phyloP scores from a whole-genome alignment of 768 basidiomycete genomes.

The Tephrocybe sp. region DNA sequence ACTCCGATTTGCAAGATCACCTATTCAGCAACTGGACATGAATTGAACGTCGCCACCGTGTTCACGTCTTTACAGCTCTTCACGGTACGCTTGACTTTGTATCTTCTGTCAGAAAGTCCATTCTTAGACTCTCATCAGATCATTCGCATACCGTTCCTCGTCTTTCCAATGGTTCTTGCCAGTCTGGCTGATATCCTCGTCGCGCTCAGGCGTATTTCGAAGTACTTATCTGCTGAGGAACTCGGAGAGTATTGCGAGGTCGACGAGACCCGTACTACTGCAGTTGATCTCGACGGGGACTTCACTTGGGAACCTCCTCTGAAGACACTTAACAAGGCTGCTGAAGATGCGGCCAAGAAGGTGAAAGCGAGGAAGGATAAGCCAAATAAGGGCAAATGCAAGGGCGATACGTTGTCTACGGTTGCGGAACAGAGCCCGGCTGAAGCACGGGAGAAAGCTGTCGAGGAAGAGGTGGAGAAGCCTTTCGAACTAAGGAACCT shows the following conservation, averaged over 20 bases:
- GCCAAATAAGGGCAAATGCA: constrained; percentile 19
- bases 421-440: constrained; percentile 11
- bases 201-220: constrained; percentile 46
- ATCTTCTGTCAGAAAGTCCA: not conserved
- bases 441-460: constrained; percentile 19
- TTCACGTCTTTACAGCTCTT: constrained; percentile 61
- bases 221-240: constrained; percentile 56
- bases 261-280: constrained; percentile 34
- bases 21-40: constrained; percentile 57
- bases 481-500: constrained; percentile 53
- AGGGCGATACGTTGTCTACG: constrained; percentile 22
- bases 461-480: constrained; percentile 35
- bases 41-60: constrained; percentile 51
- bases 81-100: constrained; percentile 37
- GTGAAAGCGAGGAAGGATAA: constrained; percentile 17
- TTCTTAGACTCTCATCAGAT: constrained; percentile 37
- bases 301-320: constrained; percentile 50
- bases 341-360: constrained; percentile 13
- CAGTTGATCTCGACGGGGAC: constrained; percentile 48
- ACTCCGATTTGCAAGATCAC: constrained; percentile 45
- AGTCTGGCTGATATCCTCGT: constrained; percentile 48
- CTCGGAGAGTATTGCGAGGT: constrained; percentile 45
- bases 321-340: constrained; percentile 17
- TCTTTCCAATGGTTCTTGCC: constrained; percentile 55
- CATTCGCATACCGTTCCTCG: constrained; percentile 56